phyloP scores from a whole-genome alignment of 192 early-diverging fungal genomes.

The Helicostylum pulchrum region DNA sequence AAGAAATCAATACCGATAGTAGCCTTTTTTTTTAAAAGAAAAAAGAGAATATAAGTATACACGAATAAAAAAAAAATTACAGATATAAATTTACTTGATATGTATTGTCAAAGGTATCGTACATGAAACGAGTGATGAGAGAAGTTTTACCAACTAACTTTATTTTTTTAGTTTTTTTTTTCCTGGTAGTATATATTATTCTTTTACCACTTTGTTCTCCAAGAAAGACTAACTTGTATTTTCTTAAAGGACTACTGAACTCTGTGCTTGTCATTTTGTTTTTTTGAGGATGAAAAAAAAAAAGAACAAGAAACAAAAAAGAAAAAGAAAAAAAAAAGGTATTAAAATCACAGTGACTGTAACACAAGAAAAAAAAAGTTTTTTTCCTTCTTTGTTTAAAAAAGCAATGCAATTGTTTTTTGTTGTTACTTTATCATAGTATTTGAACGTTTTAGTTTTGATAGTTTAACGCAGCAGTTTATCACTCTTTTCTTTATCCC shows the following conservation, averaged over 20 bases:
- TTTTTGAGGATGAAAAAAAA: neutral
- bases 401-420: too few species aligned
- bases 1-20: conserved; percentile 99
- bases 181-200: conserved; percentile 1
- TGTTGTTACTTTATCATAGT: too few species aligned
- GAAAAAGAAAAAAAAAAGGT: neutral
- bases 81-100: conserved; percentile 62
- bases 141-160: conserved; percentile 93
- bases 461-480: too few species aligned
- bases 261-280: conserved; percentile 24
- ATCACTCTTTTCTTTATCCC: too few species aligned
- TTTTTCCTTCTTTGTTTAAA: too few species aligned
- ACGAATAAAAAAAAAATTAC: neutral
- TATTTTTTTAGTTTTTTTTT: neutral
- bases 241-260: conserved; percentile 65
- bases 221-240: conserved; percentile 99
- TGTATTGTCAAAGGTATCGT: conserved; percentile 98
- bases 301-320: neutral
- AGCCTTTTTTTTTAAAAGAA: conserved; percentile 48
- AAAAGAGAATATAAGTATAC: too few species aligned
- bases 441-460: too few species aligned
- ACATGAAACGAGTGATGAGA: conserved; percentile 99
- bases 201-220: conserved; percentile 96
- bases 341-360: too few species aligned
- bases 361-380: too few species aligned